Base-by-base conservation (phyloP, 768 basidiomycete genomes). In the Tricholomella constricta region DNA sequence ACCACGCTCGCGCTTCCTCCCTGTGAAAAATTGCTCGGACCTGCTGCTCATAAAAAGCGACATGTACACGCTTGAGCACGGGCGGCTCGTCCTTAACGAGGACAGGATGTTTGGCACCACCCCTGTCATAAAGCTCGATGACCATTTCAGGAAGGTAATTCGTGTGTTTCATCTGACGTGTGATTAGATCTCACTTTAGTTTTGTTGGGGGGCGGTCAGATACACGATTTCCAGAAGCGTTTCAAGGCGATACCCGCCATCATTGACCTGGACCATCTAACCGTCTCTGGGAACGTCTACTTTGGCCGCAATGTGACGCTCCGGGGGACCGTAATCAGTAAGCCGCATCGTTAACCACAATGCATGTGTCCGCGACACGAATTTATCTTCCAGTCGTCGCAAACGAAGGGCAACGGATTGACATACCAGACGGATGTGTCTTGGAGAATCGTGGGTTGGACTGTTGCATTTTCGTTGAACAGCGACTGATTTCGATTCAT, bases 51-150 rank as follows among this genome's bases (percentile, higher is more conserved):
- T 89, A 72, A 90, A 85, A 71, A 85, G 83, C 45, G 86, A 91
- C 66, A 78, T 92, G 51, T 94, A 91, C 73, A 82, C 82, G 46
- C 75, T 92, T 44, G 72, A 84, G 71, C 82, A 91, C 62, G 89
- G 89, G 6, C 81, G 80, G 52, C 77, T 89, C 47, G 77, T 86
- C 53, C 84, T 91, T 75, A 86, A 81, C 64, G 77, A 77, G 57
- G 71, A 75, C 12, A 71, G 86, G 54, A 81, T 85, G 75, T 89
- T 90, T 64, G 76, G 71, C 45, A 81, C 78, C 20, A 79, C 85
- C 35, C 91, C 91, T 6, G 85, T 91, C 36, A 83, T 94, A 78
- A 91, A 91, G 75, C 79, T 92, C 44, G 89, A 89, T 45, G 86
- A 88, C 64, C 84, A 85, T 63, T 93, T 94, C 79, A 91, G 88